Evolutionary conservation across 2,329 filamentous ascomycete species (phyloP).

Genomic region (Chrysoporthe deuterocubensis): DNA sequence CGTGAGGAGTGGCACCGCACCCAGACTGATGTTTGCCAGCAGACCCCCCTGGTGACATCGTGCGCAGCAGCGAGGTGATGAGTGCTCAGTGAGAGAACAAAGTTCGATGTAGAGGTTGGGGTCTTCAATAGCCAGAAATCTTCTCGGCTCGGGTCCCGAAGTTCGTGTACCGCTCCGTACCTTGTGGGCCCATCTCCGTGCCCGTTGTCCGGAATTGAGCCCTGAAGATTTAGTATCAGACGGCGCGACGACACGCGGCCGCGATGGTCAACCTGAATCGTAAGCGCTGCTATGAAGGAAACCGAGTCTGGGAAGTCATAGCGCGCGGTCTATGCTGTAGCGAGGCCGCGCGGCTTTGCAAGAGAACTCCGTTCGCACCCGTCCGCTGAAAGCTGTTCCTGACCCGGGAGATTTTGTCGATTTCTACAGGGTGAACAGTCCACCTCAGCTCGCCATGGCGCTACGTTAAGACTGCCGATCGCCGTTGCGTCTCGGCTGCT

Average conservation of each 20-base stretch:
- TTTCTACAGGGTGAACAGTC: neutral
- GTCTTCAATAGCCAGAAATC: neutral
- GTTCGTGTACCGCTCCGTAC: neutral
- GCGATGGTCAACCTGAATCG: neutral
- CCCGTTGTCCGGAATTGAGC: neutral
- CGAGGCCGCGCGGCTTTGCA: neutral
- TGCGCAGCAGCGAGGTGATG: neutral
- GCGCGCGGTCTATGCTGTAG: neutral
- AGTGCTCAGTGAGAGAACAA: neutral
- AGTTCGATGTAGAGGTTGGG: neutral
- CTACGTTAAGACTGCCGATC: neutral
- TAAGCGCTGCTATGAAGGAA: no score
- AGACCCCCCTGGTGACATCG: slow-evolving; percentile 5
- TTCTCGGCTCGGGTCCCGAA: neutral
- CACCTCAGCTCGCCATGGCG: neutral
- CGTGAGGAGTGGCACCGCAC: neutral
- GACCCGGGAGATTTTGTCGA: neutral
- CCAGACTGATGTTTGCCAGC: neutral
- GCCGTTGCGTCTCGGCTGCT: neutral
- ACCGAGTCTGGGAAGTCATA: no score
- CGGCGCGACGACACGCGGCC: neutral
- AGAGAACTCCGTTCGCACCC: neutral
- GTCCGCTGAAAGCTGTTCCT: neutral
- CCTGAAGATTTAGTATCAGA: neutral
- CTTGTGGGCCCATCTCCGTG: neutral